Evolutionary conservation across 2,329 filamentous ascomycete genomes (phyloP), one percentile per base, ranked within the genome.

Genomic region (Drechmeria coniospora): DNA sequence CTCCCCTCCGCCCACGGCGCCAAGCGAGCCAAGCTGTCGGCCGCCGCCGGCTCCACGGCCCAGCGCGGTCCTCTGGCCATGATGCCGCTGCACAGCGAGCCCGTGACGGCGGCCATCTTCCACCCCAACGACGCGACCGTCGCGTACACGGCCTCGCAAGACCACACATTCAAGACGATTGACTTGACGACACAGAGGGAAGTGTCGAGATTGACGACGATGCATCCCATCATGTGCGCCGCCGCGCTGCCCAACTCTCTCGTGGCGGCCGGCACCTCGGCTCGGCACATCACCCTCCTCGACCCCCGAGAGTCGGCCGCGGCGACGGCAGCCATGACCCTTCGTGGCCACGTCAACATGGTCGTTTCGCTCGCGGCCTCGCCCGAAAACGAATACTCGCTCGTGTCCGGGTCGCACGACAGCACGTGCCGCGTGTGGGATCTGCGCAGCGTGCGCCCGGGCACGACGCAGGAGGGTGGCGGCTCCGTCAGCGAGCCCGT

Each of bases 351-450:
- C 57, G 73, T 73, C 33, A 93, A 93, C 57, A 69, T 69, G 57
- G 63, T 76, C 12, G 58, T 61, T 2, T 58, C 57, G 6, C 43
- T 74, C 18, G 46, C 51, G 2, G 47, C 59, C 8, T 61, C 57
- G 21, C 73, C 68, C 6, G 66, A 71, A 22, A 86, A 77, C 45
- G 72, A 76, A 36, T 82, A 86, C 56, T 74, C 79, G n/a, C 65
- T 98, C 7, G 81, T 87, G 0, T 90, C 79, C 18, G 87, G 73
- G n/a, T 80, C 79, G 25, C 81, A 92, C 52, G 90, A 98, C 51
- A 84, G 87, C 19, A 93, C 83, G 2, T 90, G 82, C 45, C 71
- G 84, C 28, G 74, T 98, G 26, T 98, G 90, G 90, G 90, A 98
- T 60, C 65, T 95, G 38, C 67, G 90, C 30, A 77, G 72, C 43